Percentiles rank a stretch among this genome's conserved stretches.
phyloP scores from a whole-genome alignment of 495 filamentous ascomycete species.

The Neurospora sp. region DNA sequence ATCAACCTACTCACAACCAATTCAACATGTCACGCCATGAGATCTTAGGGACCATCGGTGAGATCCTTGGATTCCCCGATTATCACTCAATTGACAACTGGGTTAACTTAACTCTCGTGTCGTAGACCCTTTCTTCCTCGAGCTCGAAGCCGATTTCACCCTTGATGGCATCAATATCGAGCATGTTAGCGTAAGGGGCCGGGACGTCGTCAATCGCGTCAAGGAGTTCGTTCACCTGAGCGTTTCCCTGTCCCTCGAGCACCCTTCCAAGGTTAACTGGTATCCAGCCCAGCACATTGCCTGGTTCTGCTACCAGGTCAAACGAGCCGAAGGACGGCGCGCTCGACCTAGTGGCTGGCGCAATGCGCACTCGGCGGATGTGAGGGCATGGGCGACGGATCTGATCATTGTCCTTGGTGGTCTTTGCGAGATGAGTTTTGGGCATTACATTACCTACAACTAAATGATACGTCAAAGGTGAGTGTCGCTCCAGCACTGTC shows the following conservation, averaged over 20 bases:
- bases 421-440: neutral
- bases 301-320: neutral
- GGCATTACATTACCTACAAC: neutral
- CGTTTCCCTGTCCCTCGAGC: neutral
- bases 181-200: neutral
- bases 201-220: neutral
- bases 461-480: neutral
- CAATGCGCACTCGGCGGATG: neutral
- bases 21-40: neutral
- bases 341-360: neutral
- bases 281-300: neutral
- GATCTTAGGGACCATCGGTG: neutral
- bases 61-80: neutral
- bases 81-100: neutral
- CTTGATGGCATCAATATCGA: neutral
- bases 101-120: neutral
- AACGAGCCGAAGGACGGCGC: neutral
- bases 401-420: neutral
- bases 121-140: neutral
- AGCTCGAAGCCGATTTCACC: neutral
- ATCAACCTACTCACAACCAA: neutral
- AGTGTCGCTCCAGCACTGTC: neutral
- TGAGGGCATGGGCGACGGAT: neutral
- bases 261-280: neutral
- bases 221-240: neutral